A percentile compares a stretch with the other conserved stretches of the same genome.
phyloP scores from a whole-genome alignment of 306 rosid species.

The Lablab purpureus region DNA sequence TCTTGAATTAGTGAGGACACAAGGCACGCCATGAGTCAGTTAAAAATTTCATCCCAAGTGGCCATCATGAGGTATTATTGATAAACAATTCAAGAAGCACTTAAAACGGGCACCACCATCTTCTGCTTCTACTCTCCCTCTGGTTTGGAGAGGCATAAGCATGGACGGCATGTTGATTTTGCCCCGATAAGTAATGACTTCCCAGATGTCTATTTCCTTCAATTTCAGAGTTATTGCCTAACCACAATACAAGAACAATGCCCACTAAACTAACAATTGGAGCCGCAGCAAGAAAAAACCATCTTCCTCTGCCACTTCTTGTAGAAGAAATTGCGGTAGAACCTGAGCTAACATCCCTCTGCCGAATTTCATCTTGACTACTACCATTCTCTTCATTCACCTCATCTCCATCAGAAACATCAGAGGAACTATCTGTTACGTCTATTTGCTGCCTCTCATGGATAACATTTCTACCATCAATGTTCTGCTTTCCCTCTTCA shows the following conservation, averaged over 20 bases:
- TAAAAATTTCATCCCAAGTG: constrained; percentile 43
- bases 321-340: constrained; percentile 51
- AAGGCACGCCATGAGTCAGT: constrained; percentile 47
- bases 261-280: constrained; percentile 90
- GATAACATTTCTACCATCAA: constrained; percentile 48
- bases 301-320: constrained; percentile 71
- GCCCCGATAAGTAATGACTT: constrained; percentile 41
- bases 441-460: constrained; percentile 52
- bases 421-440: constrained; percentile 54
- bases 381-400: constrained; percentile 51
- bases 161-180: constrained; percentile 51
- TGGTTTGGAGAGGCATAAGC: constrained; percentile 54
- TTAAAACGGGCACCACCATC: constrained; percentile 90
- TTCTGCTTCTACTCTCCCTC: constrained; percentile 78
- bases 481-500: constrained; percentile 73
- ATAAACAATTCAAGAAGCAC: constrained; percentile 19
- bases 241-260: constrained; percentile 84
- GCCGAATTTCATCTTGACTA: constrained; percentile 46
- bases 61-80: constrained; percentile 43
- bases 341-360: constrained; percentile 32
- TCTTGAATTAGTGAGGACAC: constrained; percentile 34
- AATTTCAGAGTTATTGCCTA: constrained; percentile 72
- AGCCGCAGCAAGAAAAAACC: constrained; percentile 88
- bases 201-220: constrained; percentile 54
- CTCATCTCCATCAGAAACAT: constrained; percentile 55